Base-by-base conservation (phyloP, 331 rosid genomes). In the Acacia pycnantha region DNA sequence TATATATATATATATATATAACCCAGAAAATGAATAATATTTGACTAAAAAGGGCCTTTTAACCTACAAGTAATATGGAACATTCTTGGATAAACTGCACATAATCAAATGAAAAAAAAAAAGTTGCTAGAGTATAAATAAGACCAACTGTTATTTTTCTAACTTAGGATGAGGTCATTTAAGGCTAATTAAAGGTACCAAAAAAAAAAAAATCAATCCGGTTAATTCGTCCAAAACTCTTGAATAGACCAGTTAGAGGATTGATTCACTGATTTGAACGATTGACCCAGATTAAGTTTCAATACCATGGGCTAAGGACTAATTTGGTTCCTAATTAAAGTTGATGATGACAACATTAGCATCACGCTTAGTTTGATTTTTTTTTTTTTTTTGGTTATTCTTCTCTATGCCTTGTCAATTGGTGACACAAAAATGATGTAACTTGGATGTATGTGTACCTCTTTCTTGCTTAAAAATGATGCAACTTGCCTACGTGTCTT, bases 311-410 rank as follows among this genome's bases (percentile, higher is more conserved):
- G 58, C 18, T 51, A 53, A 53, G 11, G 74, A 77, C 85, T 84
- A 84, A 78, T 68, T 77, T 21, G 2, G 12, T 78, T 51, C 22
- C 51, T n/a, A n/a, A 69, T n/a, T 70, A 4, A 81, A 81, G 90
- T 84, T 87, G 84, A 81, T 37, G n/a, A 74, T 87, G 90, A 84
- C 79, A 81, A 51, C 46, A 78, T 62, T 58, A 58, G 65, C 82
- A 81, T 87, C 87, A 86, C 16, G 1, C 81, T 11, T 18, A 5
- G 18, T 16, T 21, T n/a, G 58, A 26, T 80, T 79, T 13, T 48
- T 44, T 44, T 48, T n/a, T n/a, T n/a, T n/a, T n/a, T n/a, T n/a
- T n/a, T n/a, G n/a, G n/a, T n/a, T 46, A 48, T 58, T 54, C 27
- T n/a, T n/a, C 7, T 54, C 13, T 7, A 53, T 53, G 59, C 59